Evolutionary conservation across 2,329 filamentous ascomycete genomes (phyloP), one percentile per base, ranked within the genome.

Genomic region (Amesomyces nigricolor): DNA sequence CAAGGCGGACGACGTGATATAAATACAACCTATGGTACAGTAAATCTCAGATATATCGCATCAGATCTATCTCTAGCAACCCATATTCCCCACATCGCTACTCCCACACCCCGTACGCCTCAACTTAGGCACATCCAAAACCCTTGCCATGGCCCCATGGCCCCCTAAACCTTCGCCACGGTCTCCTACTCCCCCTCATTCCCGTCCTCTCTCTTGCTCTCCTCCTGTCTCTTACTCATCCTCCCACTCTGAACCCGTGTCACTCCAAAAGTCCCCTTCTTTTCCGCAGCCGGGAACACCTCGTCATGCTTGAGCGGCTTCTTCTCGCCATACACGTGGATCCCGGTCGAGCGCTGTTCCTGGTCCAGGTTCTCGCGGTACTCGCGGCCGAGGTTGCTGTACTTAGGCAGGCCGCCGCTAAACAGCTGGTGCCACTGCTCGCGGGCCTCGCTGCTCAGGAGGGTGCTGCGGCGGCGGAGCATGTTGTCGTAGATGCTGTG

Each of bases 301-400:
- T 71, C 67, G 0, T 67, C 53, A 62, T 65, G 74, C 2, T 58
- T 52, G 32, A 71, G 59, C 14, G 68, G 65, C 37, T 65, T 60
- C n/a, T 71, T 62, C 30, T 69, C 61, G 62, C 78, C 79, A 19
- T 79, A 71, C 43, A 82, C 72, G 42, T 75, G 71, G 11, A 81
- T 63, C 0, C 76, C 76, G 19, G 70, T 64, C 8, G 19, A 9
- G 45, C 70, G 65, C 55, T 74, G 69, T 54, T 76, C 64, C 64
- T 75, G 63, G 53, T 83, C 78, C 66, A 85, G 73, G 59, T 71
- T 57, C 52, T 74, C 65, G 56, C 89, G 80, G 70, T 80, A 87
- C 48, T 67, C 58, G 43, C 79, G 77, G 7, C 91, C 89, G 51
- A 73, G 66, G 11, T 74, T 63, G 51, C 78, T 83, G 45, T 68